Evolutionary conservation across 768 basidiomycete genomes (phyloP).

Genomic region (Roridomyces roridus): DNA sequence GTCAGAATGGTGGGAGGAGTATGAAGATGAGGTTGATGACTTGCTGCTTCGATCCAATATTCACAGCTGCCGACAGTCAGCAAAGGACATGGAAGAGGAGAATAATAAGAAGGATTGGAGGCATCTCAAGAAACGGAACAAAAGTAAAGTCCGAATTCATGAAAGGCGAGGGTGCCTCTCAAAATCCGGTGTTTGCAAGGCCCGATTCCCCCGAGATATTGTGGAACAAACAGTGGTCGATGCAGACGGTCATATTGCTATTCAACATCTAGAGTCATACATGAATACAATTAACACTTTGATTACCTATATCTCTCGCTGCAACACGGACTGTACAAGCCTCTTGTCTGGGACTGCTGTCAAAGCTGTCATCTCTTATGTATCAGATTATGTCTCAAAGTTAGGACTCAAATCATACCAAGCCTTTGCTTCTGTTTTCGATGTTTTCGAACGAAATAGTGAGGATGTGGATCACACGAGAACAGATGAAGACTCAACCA

Average conservation of each 20-base stretch:
- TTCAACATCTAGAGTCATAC: neutral
- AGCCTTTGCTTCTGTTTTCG: constrained; percentile 1
- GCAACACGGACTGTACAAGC: constrained; percentile 4
- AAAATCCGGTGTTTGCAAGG: constrained; percentile 23
- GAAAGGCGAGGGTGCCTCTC: constrained; percentile 11
- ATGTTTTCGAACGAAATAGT: constrained; percentile 23
- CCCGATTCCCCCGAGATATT: constrained; percentile 29
- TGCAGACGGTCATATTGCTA: constrained; percentile 13
- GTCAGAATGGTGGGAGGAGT: constrained; percentile 20
- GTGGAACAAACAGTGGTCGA: constrained; percentile 26
- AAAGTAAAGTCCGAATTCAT: neutral
- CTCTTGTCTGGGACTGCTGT: constrained; percentile 3
- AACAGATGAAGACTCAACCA: constrained; percentile 20
- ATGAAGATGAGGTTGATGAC: constrained; percentile 24
- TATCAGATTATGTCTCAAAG: constrained; percentile 7
- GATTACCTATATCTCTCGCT: neutral
- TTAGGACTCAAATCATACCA: constrained; percentile 4
- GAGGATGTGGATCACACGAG: neutral
- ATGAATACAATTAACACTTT: neutral
- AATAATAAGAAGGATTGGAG: neutral
- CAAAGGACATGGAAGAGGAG: neutral
- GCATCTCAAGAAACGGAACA: constrained; percentile 1
- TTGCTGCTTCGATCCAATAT: constrained; percentile 24
- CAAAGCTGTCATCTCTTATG: constrained; percentile 9
- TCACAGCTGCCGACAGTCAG: constrained; percentile 22